Evolutionary conservation across 2,329 filamentous ascomycete species (phyloP).

Genomic region (Stagonosporopsis cucurbitacearum): DNA sequence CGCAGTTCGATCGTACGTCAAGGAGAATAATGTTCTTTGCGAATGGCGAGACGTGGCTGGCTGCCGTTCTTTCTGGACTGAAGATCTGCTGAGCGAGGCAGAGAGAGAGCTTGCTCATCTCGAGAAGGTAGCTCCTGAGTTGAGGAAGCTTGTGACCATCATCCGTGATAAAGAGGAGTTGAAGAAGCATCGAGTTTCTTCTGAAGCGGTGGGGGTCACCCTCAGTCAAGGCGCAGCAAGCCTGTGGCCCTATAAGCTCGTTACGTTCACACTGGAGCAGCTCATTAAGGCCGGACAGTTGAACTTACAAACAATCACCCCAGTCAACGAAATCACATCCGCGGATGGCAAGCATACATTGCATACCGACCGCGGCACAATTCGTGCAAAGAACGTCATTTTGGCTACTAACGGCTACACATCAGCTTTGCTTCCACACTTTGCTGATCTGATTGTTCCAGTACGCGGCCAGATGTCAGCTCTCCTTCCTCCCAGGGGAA

Average conservation of each 20-base stretch:
- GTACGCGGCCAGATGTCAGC: constrained; percentile 76
- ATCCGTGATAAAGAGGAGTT: constrained; percentile 55
- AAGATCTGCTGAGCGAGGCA: constrained; percentile 62
- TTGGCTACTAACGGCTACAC: constrained; percentile 87
- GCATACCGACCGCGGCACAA: constrained; percentile 71
- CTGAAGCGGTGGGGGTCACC: constrained; percentile 66
- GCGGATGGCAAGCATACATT: constrained; percentile 61
- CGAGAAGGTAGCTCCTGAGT: constrained; percentile 60
- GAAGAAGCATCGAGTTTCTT: constrained; percentile 56
- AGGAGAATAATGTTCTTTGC: constrained; percentile 66
- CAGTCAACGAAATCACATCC: constrained; percentile 56
- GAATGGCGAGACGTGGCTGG: constrained; percentile 71
- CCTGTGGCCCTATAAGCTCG: constrained; percentile 85
- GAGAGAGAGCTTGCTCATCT: constrained; percentile 60
- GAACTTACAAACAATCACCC: constrained; percentile 78
- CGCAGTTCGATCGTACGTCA: constrained; percentile 65
- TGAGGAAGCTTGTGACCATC: constrained; percentile 55
- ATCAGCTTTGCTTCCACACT: constrained; percentile 72
- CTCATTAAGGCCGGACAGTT: constrained; percentile 61
- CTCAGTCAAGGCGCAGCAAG: constrained; percentile 70
- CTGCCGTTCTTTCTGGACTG: constrained; percentile 68
- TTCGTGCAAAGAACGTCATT: constrained; percentile 69
- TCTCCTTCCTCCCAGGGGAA: constrained; percentile 62
- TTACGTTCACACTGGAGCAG: constrained; percentile 71
- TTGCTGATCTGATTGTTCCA: constrained; percentile 76